Base-by-base conservation (phyloP, 78 protist species). In the Polysphondylium violaceum region DNA sequence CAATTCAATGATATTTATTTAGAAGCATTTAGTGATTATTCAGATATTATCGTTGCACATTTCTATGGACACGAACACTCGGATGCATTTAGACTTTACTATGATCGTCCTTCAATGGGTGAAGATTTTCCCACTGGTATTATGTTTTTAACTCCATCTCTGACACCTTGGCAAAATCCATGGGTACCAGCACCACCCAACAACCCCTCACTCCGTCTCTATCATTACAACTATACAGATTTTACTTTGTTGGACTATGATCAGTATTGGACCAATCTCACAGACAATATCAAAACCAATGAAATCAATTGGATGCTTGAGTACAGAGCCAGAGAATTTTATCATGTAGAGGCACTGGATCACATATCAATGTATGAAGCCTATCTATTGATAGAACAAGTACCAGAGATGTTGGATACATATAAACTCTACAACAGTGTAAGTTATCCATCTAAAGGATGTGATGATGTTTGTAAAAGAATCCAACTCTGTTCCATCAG, bases 41-140 rank as follows among this genome's bases (percentile, higher is more conserved):
- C 61, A 0, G 72, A 81, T 27, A 35, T 51, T 1, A 81, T 81
- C 0, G 58, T 68, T 31, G 67, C 69, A 7, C 89, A 81, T 56
- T 25, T 81, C 35, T 81, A 81, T 41, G 89, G 89, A 1, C 89
- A 81, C 31, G 89, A 81, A 56, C 89, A 81, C 40, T 55, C 63
- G 23, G 89, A 81, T 68, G 17, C 68, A 0, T 81, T 55, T 68
- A 81, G 77, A 68, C 36, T 81, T 5, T 81, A 55, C 41, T 81
- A 81, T 40, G 43, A 56, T 40, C 31, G 41, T 2, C 76, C 74
- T 16, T 47, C 8, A 14, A 8, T 8, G 11, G 21, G 21, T n/a
- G 60, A 69, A 40, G 8, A 56, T 6, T n/a, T 56, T 9, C 89
- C 89, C 12, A 53, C 41, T 5, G 89, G 89, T 68, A 67, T 81